phyloP scores from a whole-genome alignment of 805 yeast species.

The Saturnispora quitensis region DNA sequence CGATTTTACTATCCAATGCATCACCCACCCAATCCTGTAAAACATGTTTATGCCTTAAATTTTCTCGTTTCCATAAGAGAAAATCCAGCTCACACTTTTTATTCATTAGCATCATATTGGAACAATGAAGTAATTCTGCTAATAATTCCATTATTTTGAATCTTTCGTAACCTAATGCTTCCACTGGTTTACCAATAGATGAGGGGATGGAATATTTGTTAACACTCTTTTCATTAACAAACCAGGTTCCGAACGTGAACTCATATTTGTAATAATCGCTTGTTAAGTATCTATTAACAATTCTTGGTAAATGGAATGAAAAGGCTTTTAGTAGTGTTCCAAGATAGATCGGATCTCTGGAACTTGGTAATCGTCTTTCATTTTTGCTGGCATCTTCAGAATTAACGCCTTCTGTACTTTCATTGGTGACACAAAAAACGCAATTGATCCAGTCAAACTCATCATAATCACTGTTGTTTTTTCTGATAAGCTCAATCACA shows the following conservation, averaged over 20 bases:
- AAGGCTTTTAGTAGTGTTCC: constrained; percentile 77
- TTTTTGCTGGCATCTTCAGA: neutral
- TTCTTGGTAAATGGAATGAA: constrained; percentile 35
- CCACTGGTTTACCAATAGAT: constrained; percentile 47
- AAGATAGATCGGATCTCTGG: constrained; percentile 85
- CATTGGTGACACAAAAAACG: constrained; percentile 11
- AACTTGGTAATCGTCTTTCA: constrained; percentile 57
- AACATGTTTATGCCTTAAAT: constrained; percentile 48
- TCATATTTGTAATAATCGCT: constrained; percentile 18
- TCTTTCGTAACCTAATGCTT: constrained; percentile 81
- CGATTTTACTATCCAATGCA: neutral
- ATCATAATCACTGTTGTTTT: constrained; percentile 94
- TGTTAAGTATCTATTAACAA: constrained; percentile 25
- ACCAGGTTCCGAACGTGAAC: constrained; percentile 5
- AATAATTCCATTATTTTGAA: constrained; percentile 84
- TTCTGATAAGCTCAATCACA: constrained; percentile 84
- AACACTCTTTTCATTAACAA: neutral
- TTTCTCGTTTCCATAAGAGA: constrained; percentile 62
- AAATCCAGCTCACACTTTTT: constrained; percentile 55
- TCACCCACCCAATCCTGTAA: constrained; percentile 15
- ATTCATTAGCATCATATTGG: constrained; percentile 87
- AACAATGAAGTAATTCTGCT: constrained; percentile 91
- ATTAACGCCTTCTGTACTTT: constrained; percentile 3
- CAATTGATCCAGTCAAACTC: constrained; percentile 30
- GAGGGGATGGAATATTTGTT: constrained; percentile 26